Evolutionary conservation across 2,329 filamentous ascomycete species (phyloP).

Genomic region (Zasmidium citrigriseum): DNA sequence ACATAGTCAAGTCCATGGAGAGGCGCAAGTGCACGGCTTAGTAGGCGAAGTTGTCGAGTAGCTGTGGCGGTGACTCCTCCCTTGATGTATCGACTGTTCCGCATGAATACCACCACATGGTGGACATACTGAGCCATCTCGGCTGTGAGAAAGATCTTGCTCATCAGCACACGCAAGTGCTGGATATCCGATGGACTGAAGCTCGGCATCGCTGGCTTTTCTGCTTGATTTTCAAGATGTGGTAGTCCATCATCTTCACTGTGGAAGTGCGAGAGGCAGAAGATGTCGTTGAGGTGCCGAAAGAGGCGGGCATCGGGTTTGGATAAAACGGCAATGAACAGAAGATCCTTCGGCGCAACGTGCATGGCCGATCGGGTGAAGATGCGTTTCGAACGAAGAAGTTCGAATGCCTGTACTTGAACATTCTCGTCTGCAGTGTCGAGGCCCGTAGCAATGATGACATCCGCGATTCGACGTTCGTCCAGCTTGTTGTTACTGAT

Average conservation of each 20-base stretch:
- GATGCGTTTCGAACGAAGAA: constrained; percentile 77
- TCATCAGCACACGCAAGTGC: constrained; percentile 59
- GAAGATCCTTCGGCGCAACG: constrained; percentile 72
- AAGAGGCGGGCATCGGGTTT: constrained; percentile 37
- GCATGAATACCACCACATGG: constrained; percentile 83
- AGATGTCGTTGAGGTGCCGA: constrained; percentile 68
- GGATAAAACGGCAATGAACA: constrained; percentile 71
- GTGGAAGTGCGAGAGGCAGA: constrained; percentile 88
- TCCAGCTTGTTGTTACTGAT: constrained; percentile 40
- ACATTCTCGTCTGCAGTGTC: constrained; percentile 72
- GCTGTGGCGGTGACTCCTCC: constrained; percentile 76
- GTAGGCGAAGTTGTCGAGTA: constrained; percentile 68
- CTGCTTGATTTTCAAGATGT: constrained; percentile 63
- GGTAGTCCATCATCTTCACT: constrained; percentile 69
- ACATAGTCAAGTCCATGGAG: constrained; percentile 79
- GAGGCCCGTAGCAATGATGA: constrained; percentile 80
- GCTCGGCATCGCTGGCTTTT: constrained; percentile 35
- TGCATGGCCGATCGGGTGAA: constrained; percentile 75
- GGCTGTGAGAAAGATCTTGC: constrained; percentile 65
- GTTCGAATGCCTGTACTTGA: constrained; percentile 76
- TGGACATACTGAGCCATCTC: constrained; percentile 83
- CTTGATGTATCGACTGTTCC: constrained; percentile 81
- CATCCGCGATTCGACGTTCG: constrained; percentile 68
- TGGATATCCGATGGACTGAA: constrained; percentile 50
- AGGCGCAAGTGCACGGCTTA: constrained; percentile 68